These are phyloP conservation scores for Pseudevernia furfuracea DNA, from an alignment of 495 filamentous ascomycete species.

Conservation along the genomic window DNA sequence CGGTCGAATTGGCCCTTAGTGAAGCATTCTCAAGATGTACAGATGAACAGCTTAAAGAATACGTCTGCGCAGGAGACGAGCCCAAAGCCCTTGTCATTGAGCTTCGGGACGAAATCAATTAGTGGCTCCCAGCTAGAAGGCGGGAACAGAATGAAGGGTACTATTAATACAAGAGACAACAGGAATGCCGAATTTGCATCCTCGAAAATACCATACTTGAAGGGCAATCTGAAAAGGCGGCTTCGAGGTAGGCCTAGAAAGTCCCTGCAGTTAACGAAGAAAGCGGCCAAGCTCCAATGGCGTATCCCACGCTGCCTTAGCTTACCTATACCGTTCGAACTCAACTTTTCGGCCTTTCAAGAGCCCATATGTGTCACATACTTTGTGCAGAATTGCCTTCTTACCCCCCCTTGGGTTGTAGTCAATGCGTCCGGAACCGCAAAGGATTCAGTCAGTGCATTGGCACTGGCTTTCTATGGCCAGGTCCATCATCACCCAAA, in stretches of 20 bases:
- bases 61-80: not conserved
- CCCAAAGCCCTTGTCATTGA: not conserved
- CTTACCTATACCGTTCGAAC: not conserved
- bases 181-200: too few relatives aligned
- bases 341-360: not conserved
- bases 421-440: not conserved
- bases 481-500: constrained; percentile 6
- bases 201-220: too few relatives aligned
- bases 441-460: constrained; percentile 2
- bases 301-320: not conserved
- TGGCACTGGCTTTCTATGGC: constrained; percentile 17
- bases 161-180: not conserved
- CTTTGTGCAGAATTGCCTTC: constrained; percentile 11
- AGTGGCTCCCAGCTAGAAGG: not conserved
- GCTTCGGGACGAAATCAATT: not conserved
- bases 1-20: not conserved
- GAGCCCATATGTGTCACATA: constrained; percentile 3
- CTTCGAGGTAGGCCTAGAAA: not conserved
- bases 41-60: not conserved
- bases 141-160: not conserved
- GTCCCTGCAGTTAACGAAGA: not conserved
- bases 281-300: too few relatives aligned
- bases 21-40: not conserved
- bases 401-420: constrained; percentile 3
- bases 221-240: not conserved